Evolutionary conservation across 1,139 yeast genomes (phyloP), one percentile per base, ranked within the genome.

Genomic region (Candida sp.): DNA sequence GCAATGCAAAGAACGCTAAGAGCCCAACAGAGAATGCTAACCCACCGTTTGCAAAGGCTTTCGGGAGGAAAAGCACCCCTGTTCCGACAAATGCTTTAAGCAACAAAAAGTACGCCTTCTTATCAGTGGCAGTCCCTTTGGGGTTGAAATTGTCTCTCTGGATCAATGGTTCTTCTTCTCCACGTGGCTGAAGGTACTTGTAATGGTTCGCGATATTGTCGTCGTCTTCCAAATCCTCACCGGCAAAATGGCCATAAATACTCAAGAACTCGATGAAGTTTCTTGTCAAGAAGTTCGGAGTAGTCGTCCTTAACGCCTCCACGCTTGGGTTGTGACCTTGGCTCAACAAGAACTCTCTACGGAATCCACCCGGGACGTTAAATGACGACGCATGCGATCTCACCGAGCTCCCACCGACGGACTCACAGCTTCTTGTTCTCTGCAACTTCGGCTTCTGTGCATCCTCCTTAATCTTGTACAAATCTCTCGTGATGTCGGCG

Each of bases 21-120:
- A 88, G 77, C 1, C 77, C 52, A 1, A 85, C 71, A 23, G 96
- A 88, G 62, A 94, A 93, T 6, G 86, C 57, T 63, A 94, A 75
- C 1, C 99, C 99, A 39, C 98, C 98, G 65, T 91, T 93, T 50
- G 86, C 81, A 63, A 90, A 93, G 1, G 97, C 97, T 63, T 86
- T 88, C 3, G 99, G 99, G 49, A 94, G 73, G 63, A 94, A 94
- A 39, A 94, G 74, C 2, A 94, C 96, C n/a, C 99, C 99, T 0
- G 99, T 94, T 1, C 99, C 99, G 7, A 94, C 92, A 68, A 94
- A 94, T 3, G 98, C 94, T 66, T 94, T 94, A 52, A 93, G 71
- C 48, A 93, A 69, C 30, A 93, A 73, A 60, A 92, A 74, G 40
- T 89, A 75, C 3, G 78, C 77, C 60, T 86, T 87, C 28, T 73